These are phyloP conservation scores for Acanthamoeba healyi DNA, from an alignment of 208 protist genomes.

Conservation along the genomic window DNA sequence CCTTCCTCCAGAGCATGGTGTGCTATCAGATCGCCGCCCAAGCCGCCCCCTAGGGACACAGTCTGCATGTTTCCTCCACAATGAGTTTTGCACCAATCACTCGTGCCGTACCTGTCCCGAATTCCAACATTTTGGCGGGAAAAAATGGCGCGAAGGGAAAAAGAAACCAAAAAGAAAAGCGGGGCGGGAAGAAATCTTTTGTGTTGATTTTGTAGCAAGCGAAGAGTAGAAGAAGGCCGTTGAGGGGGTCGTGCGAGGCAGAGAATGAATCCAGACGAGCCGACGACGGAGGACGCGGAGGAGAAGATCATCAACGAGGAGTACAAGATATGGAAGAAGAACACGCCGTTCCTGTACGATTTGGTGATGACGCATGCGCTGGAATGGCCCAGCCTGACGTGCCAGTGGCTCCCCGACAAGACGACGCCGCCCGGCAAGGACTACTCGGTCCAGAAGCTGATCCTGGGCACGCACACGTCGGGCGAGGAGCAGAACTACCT, in stretches of 20 bases:
- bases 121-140: background rate
- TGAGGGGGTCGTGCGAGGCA: too few species aligned
- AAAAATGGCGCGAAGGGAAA: background rate
- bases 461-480: constrained; percentile 95
- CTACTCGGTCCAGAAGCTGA: constrained; percentile 88
- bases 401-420: constrained; percentile 92
- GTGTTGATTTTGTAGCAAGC: background rate
- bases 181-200: too few species aligned
- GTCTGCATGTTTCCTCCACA: too few species aligned
- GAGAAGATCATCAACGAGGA: constrained; percentile 93
- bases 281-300: constrained; percentile 76
- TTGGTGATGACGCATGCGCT: constrained; percentile 92
- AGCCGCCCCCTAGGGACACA: too few species aligned
- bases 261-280: constrained; percentile 33
- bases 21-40: too few species aligned
- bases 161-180: background rate
- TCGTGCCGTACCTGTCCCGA: too few species aligned
- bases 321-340: constrained; percentile 95
- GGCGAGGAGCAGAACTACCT: constrained; percentile 94
- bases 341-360: constrained; percentile 95
- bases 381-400: constrained; percentile 92
- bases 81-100: too few species aligned
- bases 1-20: too few species aligned
- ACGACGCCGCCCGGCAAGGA: constrained; percentile 82
- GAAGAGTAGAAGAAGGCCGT: too few species aligned